Evolutionary conservation across 2,329 filamentous ascomycete species (phyloP), one percentile per base, ranked within the genome.

Genomic region (Pseudocercospora ulei): DNA sequence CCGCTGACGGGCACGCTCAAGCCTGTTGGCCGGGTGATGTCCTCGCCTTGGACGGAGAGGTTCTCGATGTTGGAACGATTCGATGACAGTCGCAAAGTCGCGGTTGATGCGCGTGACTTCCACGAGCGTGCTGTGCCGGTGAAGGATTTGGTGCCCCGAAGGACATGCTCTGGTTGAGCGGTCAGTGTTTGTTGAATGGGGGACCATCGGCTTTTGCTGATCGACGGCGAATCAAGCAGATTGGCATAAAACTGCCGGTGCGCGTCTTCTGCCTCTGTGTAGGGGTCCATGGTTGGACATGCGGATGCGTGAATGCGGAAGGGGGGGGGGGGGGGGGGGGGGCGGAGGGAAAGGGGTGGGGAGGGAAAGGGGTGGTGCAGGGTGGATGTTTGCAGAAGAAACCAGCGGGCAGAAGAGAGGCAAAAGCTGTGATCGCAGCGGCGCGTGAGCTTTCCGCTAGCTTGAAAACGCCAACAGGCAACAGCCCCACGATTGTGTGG

Each of bases 101-200:
- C 46, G 19, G 40, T 47, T 5, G 53, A 53, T n/a, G 48, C 41
- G 31, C 57, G 54, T 11, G 58, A 60, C 23, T 51, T 56, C 20
- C 51, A 55, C 2, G 59, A 61, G 20, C 57, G 57, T n/a, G 56
- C 58, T n/a, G n/a, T n/a, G n/a, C n/a, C n/a, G 2, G 56, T 51
- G 38, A 60, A 60, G 5, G 57, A 60, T 30, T 54, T 59, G n/a
- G 59, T 55, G 35, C 52, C 56, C 35, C 58, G 57, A 12, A 62
- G 54, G 23, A 62, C 57, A 40, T 62, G 59, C 39, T 61, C 59
- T 38, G 43, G 51, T 25, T 20, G 24, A 34, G 28, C 24, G 14
- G 44, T 57, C 41, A 55, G 50, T 22, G 31, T 11, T 38, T 17
- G 33, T 31, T 23, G 24, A 28, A 24, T 22, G 27, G 22, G 22